Conservation (phyloP, 2,329 filamentous ascomycete genomes). For the Hymenoscyphus infarciens region DNA sequence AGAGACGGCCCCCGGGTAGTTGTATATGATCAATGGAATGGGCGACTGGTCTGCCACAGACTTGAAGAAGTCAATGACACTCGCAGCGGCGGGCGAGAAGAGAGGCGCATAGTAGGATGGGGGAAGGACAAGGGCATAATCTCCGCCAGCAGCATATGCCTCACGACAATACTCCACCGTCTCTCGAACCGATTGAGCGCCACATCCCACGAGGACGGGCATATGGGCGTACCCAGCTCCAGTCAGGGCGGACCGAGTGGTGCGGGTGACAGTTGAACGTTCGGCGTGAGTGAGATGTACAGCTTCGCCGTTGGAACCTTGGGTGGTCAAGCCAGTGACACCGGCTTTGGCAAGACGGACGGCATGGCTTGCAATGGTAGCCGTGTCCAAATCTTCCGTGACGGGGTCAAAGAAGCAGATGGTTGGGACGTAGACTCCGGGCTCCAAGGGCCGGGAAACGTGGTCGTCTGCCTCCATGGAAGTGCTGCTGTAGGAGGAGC, state of each 20-base stretch:
- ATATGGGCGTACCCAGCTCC: constrained; percentile 53
- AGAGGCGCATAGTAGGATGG: constrained; percentile 64
- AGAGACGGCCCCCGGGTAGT: constrained; percentile 83
- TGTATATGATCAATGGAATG: constrained; percentile 79
- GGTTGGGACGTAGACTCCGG: constrained; percentile 69
- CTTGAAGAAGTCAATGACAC: constrained; percentile 56
- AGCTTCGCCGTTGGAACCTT: constrained; percentile 66
- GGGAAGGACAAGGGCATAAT: constrained; percentile 64
- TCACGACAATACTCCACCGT: constrained; percentile 62
- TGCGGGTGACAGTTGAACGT: constrained; percentile 54
- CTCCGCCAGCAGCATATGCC: constrained; percentile 58
- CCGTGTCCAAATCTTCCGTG: constrained; percentile 64
- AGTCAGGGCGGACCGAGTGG: constrained; percentile 58
- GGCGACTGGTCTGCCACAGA: constrained; percentile 64
- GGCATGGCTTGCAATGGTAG: constrained; percentile 46
- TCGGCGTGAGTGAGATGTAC: constrained; percentile 62
- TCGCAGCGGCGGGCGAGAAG: constrained; percentile 51
- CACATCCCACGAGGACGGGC: constrained; percentile 64
- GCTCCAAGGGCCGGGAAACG: constrained; percentile 40
- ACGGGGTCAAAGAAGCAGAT: constrained; percentile 67
- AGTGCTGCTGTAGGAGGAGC: constrained; percentile 43
- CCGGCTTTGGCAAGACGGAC: constrained; percentile 58
- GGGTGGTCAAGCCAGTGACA: constrained; percentile 58
- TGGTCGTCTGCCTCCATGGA: constrained; percentile 36
- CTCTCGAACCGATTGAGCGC: constrained; percentile 62